These are phyloP conservation scores for Penicillium flavigenum DNA, from an alignment of 495 filamentous ascomycete genomes.

Conservation along the genomic window DNA sequence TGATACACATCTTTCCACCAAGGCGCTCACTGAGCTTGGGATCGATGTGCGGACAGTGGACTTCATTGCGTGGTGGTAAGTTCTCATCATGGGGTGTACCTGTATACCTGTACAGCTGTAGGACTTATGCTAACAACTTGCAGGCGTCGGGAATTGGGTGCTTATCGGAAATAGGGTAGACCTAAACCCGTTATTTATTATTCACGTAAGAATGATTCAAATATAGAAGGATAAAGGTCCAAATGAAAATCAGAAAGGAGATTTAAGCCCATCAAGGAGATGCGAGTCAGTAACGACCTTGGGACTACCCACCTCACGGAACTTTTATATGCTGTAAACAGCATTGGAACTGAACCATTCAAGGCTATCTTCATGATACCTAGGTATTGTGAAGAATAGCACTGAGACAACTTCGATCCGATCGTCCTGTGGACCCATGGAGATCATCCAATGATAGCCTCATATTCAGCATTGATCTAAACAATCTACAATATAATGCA, in stretches of 20 bases:
- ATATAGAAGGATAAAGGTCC: background rate
- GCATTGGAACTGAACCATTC: too few species aligned
- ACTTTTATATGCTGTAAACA: background rate
- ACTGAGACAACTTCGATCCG: background rate
- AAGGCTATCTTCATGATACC: background rate
- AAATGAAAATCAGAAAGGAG: background rate
- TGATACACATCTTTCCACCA: constrained; percentile 84
- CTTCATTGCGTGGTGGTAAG: constrained; percentile 84
- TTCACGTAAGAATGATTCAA: background rate
- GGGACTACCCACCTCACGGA: background rate
- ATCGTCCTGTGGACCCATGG: constrained; percentile 7
- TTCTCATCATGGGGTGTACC: constrained; percentile 14
- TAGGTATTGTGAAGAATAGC: constrained; percentile 1
- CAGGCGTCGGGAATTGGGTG: constrained; percentile 44
- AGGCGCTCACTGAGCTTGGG: constrained; percentile 69
- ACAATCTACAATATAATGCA: background rate
- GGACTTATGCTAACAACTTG: constrained; percentile 18
- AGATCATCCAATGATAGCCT: background rate
- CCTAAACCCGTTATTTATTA: background rate
- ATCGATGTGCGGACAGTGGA: constrained; percentile 74
- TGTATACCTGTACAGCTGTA: constrained; percentile 15
- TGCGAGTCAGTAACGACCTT: background rate
- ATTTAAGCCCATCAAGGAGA: background rate
- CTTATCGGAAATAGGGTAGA: constrained; percentile 35
- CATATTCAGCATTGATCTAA: constrained; percentile 1